Percentiles rank a stretch among this genome's conserved stretches.
phyloP scores from a whole-genome alignment of 2,329 filamentous ascomycete species.

The Botryotinia convoluta region DNA sequence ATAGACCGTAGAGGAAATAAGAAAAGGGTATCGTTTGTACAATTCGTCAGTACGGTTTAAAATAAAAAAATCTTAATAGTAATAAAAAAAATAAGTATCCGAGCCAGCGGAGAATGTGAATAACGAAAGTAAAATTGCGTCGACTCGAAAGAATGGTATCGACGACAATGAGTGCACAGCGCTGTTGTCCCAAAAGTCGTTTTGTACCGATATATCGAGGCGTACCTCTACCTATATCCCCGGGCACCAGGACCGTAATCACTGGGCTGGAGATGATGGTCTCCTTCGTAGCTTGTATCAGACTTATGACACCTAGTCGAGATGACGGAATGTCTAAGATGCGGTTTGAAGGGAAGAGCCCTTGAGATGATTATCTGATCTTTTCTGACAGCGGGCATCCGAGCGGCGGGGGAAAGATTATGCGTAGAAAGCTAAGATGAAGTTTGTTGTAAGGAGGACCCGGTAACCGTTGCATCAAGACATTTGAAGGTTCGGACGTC shows the following conservation, averaged over 20 bases:
- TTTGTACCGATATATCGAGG: slow-evolving; percentile 18
- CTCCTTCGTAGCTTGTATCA: slow-evolving; percentile 38
- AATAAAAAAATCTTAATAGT: slow-evolving; percentile 30
- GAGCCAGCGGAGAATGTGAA: slow-evolving; percentile 48
- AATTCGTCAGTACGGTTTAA: slow-evolving; percentile 13
- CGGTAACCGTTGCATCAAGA: slow-evolving; percentile 14
- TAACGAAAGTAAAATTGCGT: slow-evolving; percentile 37
- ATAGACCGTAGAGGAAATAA: slow-evolving; percentile 19
- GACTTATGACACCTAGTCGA: slow-evolving; percentile 40
- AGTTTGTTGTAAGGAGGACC: background rate
- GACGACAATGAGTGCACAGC: slow-evolving; percentile 51
- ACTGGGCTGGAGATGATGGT: slow-evolving; percentile 34
- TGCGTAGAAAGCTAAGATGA: slow-evolving; percentile 12
- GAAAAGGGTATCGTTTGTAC: slow-evolving; percentile 33
- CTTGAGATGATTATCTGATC: slow-evolving; percentile 51
- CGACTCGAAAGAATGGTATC: slow-evolving; percentile 49
- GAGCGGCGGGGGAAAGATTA: slow-evolving; percentile 39
- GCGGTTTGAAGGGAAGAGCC: slow-evolving; percentile 46
- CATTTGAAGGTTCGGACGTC: slow-evolving; percentile 5
- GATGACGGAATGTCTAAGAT: slow-evolving; percentile 38
- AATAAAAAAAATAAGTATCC: slow-evolving; percentile 44
- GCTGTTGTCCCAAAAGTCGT: slow-evolving; percentile 26
- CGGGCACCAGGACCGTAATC: slow-evolving; percentile 30
- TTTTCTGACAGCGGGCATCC: slow-evolving; percentile 54
- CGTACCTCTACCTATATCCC: slow-evolving; percentile 42